Conservation (phyloP, 495 filamentous ascomycete genomes). For the Pyrenula aspistea region DNA sequence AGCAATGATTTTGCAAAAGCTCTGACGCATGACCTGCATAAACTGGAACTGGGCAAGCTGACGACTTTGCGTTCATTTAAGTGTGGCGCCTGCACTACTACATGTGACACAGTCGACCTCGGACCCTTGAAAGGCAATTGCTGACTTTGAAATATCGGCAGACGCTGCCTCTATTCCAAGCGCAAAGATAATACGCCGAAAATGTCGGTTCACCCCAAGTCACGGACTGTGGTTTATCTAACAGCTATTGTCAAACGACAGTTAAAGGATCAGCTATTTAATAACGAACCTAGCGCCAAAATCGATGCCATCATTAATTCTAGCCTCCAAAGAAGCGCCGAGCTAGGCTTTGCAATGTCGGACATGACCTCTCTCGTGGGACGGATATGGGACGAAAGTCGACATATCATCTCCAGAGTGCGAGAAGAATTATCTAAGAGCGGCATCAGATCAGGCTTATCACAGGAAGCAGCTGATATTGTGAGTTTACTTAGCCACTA, state of each 20-base stretch:
- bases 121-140: too few species aligned
- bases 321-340: not conserved
- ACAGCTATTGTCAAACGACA: not conserved
- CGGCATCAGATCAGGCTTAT: not conserved
- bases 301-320: not conserved
- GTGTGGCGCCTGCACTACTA: too few species aligned
- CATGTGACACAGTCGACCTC: too few species aligned
- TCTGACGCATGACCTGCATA: too few species aligned
- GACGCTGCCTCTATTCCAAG: too few species aligned
- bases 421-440: not conserved
- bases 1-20: too few species aligned
- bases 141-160: too few species aligned
- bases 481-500: not conserved
- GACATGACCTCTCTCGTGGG: not conserved
- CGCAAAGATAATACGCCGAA: too few species aligned
- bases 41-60: too few species aligned
- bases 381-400: not conserved
- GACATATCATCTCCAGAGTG: not conserved
- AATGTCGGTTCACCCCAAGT: too few species aligned
- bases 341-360: not conserved
- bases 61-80: too few species aligned
- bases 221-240: not conserved
- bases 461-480: not conserved
- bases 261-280: not conserved
- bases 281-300: not conserved